These are phyloP conservation scores for Pisolithus albus DNA, from an alignment of 768 basidiomycete genomes.

Conservation along the genomic window DNA sequence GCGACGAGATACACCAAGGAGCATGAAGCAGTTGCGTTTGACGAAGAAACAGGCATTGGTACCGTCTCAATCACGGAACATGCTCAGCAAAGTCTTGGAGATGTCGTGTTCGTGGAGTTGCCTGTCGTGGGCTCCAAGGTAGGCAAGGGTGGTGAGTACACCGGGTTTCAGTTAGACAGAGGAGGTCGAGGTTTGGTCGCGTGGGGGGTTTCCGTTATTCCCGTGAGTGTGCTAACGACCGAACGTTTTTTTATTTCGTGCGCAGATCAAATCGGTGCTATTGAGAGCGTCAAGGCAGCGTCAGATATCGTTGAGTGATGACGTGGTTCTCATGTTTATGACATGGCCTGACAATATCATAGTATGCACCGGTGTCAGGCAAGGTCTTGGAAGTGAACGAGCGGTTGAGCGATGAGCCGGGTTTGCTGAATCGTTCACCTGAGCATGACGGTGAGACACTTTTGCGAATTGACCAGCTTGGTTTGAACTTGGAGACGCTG, in stretches of 20 bases:
- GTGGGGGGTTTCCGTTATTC: no score
- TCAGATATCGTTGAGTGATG: conserved; percentile 74
- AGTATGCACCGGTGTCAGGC: conserved; percentile 95
- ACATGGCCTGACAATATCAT: conserved; percentile 7
- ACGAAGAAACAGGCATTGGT: conserved; percentile 70
- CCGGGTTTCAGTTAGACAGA: background rate
- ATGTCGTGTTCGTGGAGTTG: conserved; percentile 96
- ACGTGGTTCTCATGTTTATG: background rate
- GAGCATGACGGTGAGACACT: conserved; percentile 65
- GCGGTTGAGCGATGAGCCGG: conserved; percentile 56
- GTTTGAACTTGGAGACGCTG: background rate
- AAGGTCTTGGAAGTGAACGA: conserved; percentile 75
- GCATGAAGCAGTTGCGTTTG: conserved; percentile 81
- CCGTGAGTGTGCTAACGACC: background rate
- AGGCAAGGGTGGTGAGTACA: conserved; percentile 62
- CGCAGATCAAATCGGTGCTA: conserved; percentile 81
- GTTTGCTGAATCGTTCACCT: conserved; percentile 82
- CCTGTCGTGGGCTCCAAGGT: conserved; percentile 58
- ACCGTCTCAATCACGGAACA: conserved; percentile 85
- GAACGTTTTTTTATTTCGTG: background rate
- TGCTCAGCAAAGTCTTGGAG: conserved; percentile 86
- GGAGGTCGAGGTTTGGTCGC: background rate
- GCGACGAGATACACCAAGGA: conserved; percentile 79
- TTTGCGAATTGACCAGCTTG: background rate
- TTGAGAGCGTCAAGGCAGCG: conserved; percentile 95